Percentiles rank a stretch among this genome's conserved stretches.
These are phyloP conservation scores for Talaromyces sp. DNA, from an alignment of 2,329 filamentous ascomycete genomes.

Conservation along the genomic window DNA sequence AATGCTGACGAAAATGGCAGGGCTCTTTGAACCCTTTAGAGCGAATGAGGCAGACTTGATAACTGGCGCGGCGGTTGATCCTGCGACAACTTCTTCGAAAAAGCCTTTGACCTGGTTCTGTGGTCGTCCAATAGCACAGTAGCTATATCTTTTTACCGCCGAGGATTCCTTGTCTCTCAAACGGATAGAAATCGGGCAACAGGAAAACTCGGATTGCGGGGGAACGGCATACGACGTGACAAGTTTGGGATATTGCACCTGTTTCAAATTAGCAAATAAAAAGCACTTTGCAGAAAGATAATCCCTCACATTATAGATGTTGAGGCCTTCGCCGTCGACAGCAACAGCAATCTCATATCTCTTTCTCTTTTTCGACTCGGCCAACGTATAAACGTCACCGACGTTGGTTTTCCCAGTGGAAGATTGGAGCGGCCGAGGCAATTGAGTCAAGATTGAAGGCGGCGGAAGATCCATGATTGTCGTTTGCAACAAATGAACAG, in stretches of 20 bases:
- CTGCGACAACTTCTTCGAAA: slow-evolving; percentile 45
- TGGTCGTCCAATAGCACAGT: slow-evolving; percentile 49
- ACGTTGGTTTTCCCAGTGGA: slow-evolving; percentile 41
- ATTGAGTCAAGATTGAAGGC: slow-evolving; percentile 44
- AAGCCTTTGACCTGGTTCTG: slow-evolving; percentile 55
- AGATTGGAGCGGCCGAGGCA: slow-evolving; percentile 44
- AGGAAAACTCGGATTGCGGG: slow-evolving; percentile 56
- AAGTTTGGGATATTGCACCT: slow-evolving; percentile 61
- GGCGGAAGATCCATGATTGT: slow-evolving; percentile 43
- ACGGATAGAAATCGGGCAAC: slow-evolving; percentile 58
- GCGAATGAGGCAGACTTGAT: slow-evolving; percentile 41
- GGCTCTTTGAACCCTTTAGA: slow-evolving; percentile 37
- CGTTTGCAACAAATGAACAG: neutral
- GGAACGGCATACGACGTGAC: slow-evolving; percentile 61
- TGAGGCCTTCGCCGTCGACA: slow-evolving; percentile 60
- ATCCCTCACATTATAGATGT: slow-evolving; percentile 57
- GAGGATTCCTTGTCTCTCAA: slow-evolving; percentile 45
- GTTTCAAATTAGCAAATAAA: slow-evolving; percentile 8
- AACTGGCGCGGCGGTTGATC: slow-evolving; percentile 29
- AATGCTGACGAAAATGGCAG: slow-evolving; percentile 38
- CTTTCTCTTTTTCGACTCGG: slow-evolving; percentile 58
- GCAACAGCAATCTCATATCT: slow-evolving; percentile 59
- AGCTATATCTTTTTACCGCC: slow-evolving; percentile 53
- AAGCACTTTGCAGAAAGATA: neutral
- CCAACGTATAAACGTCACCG: slow-evolving; percentile 52